phyloP scores from a whole-genome alignment of 164 flowering plant species.

The Warburgia ugandensis region DNA sequence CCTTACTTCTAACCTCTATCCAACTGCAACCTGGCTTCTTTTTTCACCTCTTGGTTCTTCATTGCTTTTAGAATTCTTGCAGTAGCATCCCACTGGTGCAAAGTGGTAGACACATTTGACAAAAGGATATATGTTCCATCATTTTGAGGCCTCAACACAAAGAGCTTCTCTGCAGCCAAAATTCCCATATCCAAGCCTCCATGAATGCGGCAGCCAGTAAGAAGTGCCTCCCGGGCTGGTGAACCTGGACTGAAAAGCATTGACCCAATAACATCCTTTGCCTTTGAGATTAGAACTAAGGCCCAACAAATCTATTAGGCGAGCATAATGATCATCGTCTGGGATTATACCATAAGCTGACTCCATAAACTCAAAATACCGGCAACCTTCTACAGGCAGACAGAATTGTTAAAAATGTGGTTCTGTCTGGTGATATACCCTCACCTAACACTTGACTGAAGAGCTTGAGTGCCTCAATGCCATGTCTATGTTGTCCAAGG shows the following conservation, averaged over 20 bases:
- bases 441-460: conserved; percentile 51
- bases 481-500: conserved; percentile 69
- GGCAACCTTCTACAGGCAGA: conserved; percentile 71
- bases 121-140: too few species aligned
- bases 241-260: conserved; percentile 56
- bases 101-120: too few species aligned
- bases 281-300: conserved; percentile 62
- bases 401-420: conserved; percentile 59
- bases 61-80: too few species aligned
- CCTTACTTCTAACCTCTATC: too few species aligned
- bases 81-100: too few species aligned
- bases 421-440: conserved; percentile 48
- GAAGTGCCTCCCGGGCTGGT: conserved; percentile 63
- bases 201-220: conserved; percentile 59
- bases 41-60: too few species aligned
- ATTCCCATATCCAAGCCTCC: conserved; percentile 54
- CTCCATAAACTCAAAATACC: conserved; percentile 45
- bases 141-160: too few species aligned
- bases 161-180: conserved; percentile 50
- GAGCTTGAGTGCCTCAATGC: conserved; percentile 41
- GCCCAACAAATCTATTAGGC: conserved; percentile 56
- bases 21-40: too few species aligned
- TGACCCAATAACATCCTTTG: conserved; percentile 34
- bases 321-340: conserved; percentile 73
- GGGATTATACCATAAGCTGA: conserved; percentile 40